These are phyloP conservation scores for Thuidium tamariscinum DNA, from an alignment of 225 moss, liverwort and hornwort species.

Conservation along the genomic window DNA sequence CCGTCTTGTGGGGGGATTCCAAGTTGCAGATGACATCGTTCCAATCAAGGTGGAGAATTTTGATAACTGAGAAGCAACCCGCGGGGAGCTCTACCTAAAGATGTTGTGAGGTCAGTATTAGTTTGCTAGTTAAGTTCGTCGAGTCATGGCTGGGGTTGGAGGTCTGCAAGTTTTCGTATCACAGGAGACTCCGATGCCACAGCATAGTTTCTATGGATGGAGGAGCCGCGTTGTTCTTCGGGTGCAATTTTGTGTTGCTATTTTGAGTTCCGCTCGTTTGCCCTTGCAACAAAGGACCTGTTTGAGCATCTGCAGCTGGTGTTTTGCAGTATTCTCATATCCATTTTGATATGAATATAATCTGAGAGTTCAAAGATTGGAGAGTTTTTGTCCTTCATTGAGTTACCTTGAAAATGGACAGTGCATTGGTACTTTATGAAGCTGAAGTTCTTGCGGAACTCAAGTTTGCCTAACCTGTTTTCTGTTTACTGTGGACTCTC, in stretches of 20 bases:
- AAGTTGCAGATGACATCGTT: conserved; percentile 66
- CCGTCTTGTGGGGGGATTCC: conserved; percentile 69
- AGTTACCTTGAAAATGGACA: neutral
- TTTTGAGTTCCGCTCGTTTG: neutral
- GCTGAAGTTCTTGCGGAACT: neutral
- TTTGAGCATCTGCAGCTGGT: neutral
- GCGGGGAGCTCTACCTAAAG: neutral
- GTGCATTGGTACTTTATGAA: neutral
- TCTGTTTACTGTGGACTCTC: neutral
- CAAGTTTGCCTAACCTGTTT: neutral
- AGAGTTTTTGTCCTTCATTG: neutral
- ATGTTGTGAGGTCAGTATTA: neutral
- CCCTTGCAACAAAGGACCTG: neutral
- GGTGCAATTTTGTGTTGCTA: neutral
- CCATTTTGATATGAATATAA: neutral
- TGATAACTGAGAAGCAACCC: conserved; percentile 12
- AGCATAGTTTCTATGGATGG: neutral
- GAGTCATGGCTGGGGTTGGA: neutral
- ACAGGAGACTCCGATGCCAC: neutral
- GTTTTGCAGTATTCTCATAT: neutral
- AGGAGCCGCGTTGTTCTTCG: neutral
- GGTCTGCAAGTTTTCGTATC: neutral
- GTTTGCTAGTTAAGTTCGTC: neutral
- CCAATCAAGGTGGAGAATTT: conserved; percentile 76
- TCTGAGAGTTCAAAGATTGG: neutral